Conservation (phyloP, 2,329 filamentous ascomycete species). For the Domatiomyces globalis region DNA sequence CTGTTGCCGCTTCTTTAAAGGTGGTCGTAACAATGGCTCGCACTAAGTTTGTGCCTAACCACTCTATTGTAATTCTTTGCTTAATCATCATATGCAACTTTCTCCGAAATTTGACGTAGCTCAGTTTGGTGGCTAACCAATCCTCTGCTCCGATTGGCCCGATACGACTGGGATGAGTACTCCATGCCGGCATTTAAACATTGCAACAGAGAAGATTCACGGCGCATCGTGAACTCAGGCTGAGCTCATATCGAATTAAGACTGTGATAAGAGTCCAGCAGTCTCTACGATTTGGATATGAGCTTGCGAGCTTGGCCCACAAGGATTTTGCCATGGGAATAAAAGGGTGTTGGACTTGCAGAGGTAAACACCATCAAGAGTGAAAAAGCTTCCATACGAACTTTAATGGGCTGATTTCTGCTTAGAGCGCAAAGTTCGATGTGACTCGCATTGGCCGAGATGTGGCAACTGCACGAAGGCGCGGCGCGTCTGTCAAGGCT, state of each 20-base stretch:
- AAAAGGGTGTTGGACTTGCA: conserved; percentile 11
- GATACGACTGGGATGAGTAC: background rate
- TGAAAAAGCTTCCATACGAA: background rate
- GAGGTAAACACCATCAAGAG: conserved; percentile 5
- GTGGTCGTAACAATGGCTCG: too few species aligned
- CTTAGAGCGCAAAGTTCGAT: conserved; percentile 13
- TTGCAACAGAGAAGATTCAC: too few species aligned
- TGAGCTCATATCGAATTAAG: background rate
- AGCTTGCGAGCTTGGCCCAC: conserved; percentile 1
- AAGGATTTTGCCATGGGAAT: conserved; percentile 7
- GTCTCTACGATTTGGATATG: conserved; percentile 4
- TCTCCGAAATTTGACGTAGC: conserved; percentile 3
- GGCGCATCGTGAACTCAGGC: background rate
- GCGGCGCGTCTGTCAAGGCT: conserved; percentile 10
- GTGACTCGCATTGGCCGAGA: conserved; percentile 9
- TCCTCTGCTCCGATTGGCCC: conserved; percentile 3
- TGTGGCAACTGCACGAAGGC: conserved; percentile 13
- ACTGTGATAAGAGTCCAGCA: conserved; percentile 2
- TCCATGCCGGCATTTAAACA: conserved; percentile 1
- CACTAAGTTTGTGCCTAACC: too few species aligned
- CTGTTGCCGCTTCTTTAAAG: too few species aligned
- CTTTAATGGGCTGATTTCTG: conserved; percentile 2
- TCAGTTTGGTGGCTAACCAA: conserved; percentile 1
- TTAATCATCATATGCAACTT: conserved; percentile 8
- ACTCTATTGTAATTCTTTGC: background rate